phyloP scores from a whole-genome alignment of 495 filamentous ascomycete species.

The Penicillium taxi region DNA sequence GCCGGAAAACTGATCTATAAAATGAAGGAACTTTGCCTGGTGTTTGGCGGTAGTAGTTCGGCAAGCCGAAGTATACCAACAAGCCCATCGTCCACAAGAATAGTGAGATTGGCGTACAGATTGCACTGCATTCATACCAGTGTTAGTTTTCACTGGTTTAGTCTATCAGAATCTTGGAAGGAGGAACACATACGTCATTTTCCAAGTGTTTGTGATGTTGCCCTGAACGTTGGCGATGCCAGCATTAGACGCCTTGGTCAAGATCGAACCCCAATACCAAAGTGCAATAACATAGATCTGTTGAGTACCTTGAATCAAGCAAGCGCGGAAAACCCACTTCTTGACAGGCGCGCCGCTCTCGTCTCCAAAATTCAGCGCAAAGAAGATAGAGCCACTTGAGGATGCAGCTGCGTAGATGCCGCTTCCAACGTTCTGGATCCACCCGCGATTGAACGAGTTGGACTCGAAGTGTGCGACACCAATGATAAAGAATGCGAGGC shows the following conservation, averaged over 20 bases:
- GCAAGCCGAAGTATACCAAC: conserved; percentile 37
- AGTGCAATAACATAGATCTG: conserved; percentile 44
- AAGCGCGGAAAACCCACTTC: conserved; percentile 47
- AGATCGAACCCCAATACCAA: conserved; percentile 45
- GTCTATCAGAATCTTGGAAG: background rate
- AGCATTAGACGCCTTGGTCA: conserved; percentile 30
- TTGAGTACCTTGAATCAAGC: conserved; percentile 44
- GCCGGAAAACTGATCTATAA: conserved; percentile 39
- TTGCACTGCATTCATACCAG: conserved; percentile 18
- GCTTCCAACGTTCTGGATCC: conserved; percentile 44
- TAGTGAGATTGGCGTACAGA: conserved; percentile 34
- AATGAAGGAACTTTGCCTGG: conserved; percentile 59
- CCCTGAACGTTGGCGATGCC: conserved; percentile 28
- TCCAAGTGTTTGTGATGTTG: conserved; percentile 37
- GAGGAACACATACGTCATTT: conserved; percentile 38
- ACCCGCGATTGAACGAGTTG: conserved; percentile 35
- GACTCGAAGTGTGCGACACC: conserved; percentile 53
- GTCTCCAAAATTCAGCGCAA: conserved; percentile 46
- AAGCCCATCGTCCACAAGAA: conserved; percentile 38
- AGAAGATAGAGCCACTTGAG: conserved; percentile 44
- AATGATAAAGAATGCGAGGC: conserved; percentile 57
- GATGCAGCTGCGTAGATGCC: conserved; percentile 43
- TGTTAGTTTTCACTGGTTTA: conserved; percentile 8
- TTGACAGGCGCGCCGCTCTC: conserved; percentile 42
- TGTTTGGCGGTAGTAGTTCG: conserved; percentile 48